Base-by-base conservation (phyloP, 2,329 filamentous ascomycete species). In the Trichoderma hamatum region DNA sequence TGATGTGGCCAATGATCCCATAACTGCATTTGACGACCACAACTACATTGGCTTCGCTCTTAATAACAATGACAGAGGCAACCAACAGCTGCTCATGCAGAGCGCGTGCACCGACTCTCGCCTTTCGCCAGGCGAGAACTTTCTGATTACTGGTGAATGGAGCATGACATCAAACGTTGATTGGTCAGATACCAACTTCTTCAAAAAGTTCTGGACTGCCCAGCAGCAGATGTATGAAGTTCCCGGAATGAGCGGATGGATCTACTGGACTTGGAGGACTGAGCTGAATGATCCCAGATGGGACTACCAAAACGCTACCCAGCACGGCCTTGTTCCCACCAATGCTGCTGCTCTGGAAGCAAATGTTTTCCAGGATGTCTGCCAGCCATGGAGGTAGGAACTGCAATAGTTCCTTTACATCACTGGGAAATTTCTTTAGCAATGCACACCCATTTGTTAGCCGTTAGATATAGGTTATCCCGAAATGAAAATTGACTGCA, bases 221-320 rank as follows among this genome's bases (percentile, higher is more conserved):
- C 86, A 89, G 78, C 80, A 84, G 7, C 80, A 82, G 69, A 78
- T 82, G 2, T 89, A 88, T 70, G 86, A 89, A 77, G 81, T 81
- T 71, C 73, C 73, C 0, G 77, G 80, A 67, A 75, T 74, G 73
- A 78, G 79, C n/a, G 85, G 86, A 0, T 89, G 86, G 85, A 75
- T 86, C 1, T 89, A 86, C 73, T 89, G 87, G 87, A 82, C 82
- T 0, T 89, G 86, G 86, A 89, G 88, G 79, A 75, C 76, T 19
- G 74, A 77, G 68, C 67, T 77, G 16, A 74, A 75, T 9, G 75
- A 77, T 64, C 76, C 75, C 24, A 70, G 74, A n/a, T 77, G 76
- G 76, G 76, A 74, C 9, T 77, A 77, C 60, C 74, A 73, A 3
- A 64, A 74, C 26, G 71, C 73, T 26, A 75, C 74, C 3, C 69